Conservation (phyloP, 805 yeast species). For the Alloascoidea africana region DNA sequence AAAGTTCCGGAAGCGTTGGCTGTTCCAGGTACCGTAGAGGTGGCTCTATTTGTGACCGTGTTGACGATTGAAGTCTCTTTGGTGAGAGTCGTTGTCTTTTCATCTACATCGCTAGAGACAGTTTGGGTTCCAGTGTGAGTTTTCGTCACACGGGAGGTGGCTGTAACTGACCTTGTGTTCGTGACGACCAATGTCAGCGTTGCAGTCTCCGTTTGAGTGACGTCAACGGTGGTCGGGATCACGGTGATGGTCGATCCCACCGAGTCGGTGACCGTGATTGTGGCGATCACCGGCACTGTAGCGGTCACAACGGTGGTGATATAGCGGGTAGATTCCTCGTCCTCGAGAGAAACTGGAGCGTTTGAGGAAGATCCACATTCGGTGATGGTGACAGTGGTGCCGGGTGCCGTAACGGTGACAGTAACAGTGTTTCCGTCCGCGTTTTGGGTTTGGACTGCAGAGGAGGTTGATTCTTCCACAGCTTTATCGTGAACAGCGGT, state of each 20-base stretch:
- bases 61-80: too few relatives aligned
- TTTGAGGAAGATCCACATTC: background rate
- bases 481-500: too few relatives aligned
- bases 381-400: background rate
- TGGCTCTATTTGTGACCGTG: too few relatives aligned
- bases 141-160: background rate
- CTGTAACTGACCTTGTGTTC: background rate
- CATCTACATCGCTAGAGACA: too few relatives aligned
- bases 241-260: background rate
- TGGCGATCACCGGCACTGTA: background rate
- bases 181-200: background rate
- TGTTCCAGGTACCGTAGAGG: too few relatives aligned
- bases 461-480: too few relatives aligned
- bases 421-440: too few relatives aligned
- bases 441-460: too few relatives aligned
- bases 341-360: too few relatives aligned
- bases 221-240: background rate
- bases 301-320: background rate
- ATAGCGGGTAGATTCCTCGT: background rate
- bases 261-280: background rate
- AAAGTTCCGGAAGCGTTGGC: too few relatives aligned
- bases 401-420: background rate
- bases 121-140: background rate
- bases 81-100: too few relatives aligned
- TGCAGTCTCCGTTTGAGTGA: background rate